These are phyloP conservation scores for Pleurotus giganteus DNA, from an alignment of 768 basidiomycete species.

Conservation along the genomic window DNA sequence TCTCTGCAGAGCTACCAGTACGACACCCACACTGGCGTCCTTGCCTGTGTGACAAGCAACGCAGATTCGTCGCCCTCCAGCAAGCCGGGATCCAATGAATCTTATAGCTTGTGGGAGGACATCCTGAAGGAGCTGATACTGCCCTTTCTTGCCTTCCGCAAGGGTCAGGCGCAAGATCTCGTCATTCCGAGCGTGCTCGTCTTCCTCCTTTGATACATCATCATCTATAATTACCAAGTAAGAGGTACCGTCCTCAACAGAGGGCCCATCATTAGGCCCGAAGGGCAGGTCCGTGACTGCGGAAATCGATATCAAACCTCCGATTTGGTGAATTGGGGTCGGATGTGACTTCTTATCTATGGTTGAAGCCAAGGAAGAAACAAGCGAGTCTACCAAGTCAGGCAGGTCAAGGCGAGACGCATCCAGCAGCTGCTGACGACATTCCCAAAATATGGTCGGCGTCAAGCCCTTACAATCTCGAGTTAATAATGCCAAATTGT, in stretches of 20 bases:
- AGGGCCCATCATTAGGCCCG: background rate
- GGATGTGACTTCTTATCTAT: constrained; percentile 5
- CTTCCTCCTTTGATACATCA: background rate
- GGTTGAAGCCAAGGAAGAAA: constrained; percentile 14
- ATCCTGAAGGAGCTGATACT: constrained; percentile 42
- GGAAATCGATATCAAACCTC: constrained; percentile 41
- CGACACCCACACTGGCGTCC: constrained; percentile 64
- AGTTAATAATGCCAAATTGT: background rate
- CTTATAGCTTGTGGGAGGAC: constrained; percentile 47
- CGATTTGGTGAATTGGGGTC: constrained; percentile 32
- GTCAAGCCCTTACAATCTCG: constrained; percentile 66
- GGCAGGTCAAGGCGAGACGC: constrained; percentile 49
- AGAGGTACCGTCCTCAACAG: constrained; percentile 23
- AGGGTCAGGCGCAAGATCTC: background rate
- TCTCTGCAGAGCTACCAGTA: constrained; percentile 51
- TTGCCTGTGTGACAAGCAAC: constrained; percentile 57
- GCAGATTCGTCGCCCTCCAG: constrained; percentile 35
- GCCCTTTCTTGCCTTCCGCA: constrained; percentile 50
- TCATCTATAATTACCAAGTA: constrained; percentile 18
- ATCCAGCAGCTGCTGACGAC: constrained; percentile 47
- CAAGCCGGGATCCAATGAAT: constrained; percentile 44
- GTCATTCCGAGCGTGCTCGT: background rate
- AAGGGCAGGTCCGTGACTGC: constrained; percentile 24
- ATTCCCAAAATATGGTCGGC: constrained; percentile 67
- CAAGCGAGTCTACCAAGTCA: constrained; percentile 34